These are phyloP conservation scores for Aphanoascus verrucosus DNA, from an alignment of 2,329 filamentous ascomycete genomes.

Conservation along the genomic window DNA sequence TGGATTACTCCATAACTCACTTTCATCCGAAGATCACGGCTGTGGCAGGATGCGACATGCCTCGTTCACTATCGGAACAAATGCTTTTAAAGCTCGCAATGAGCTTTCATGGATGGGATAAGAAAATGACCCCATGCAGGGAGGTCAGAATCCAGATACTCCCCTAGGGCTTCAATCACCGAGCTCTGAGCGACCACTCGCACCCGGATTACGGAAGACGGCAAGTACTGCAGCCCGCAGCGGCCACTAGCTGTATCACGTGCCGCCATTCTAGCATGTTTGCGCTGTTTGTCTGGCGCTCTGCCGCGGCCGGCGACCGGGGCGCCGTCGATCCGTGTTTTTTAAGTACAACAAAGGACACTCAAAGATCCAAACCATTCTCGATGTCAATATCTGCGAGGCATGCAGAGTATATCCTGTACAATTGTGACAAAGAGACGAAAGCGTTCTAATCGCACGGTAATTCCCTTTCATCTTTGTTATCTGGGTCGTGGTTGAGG, in stretches of 20 bases:
- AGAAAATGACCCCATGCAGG: background rate
- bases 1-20: background rate
- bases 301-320: too few species aligned
- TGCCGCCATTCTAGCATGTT: background rate
- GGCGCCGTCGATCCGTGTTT: too few species aligned
- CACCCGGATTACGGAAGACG: background rate
- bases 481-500: too few species aligned
- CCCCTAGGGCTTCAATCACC: background rate
- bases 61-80: background rate
- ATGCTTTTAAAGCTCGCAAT: background rate
- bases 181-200: slow-evolving; percentile 4
- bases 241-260: background rate
- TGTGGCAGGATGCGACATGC: background rate
- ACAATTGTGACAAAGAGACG: too few species aligned
- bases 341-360: too few species aligned
- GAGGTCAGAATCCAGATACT: background rate
- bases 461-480: too few species aligned
- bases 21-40: background rate
- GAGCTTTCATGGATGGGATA: background rate
- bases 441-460: too few species aligned
- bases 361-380: too few species aligned
- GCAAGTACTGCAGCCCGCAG: background rate
- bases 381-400: too few species aligned
- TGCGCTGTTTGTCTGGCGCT: background rate
- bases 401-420: too few species aligned